Base-by-base conservation (phyloP, 2,329 filamentous ascomycete species). In the Fusarium albosuccineum region DNA sequence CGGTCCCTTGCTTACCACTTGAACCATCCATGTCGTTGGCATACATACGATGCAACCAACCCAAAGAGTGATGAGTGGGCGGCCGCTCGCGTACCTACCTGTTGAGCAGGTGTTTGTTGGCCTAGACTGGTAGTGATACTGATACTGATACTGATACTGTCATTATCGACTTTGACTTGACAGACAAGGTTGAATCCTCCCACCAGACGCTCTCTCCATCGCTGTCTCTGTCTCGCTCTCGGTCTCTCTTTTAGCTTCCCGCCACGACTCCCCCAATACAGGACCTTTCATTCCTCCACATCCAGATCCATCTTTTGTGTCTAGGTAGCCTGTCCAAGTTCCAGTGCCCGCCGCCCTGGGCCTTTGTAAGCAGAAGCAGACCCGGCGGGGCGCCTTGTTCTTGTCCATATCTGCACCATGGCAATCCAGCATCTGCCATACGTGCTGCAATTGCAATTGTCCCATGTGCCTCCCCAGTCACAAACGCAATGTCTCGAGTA, bases 61-160 rank as follows among this genome's bases (percentile, higher is more conserved):
- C 63, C 57, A 57, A 66, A 65, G 22, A 22, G 22, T 5, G 3
- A 22, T 22, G 3, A 22, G 39, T 56, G 62, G 40, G 57, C 64
- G 65, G 60, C 48, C 61, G 56, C 48, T 58, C 60, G 61, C 61
- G 50, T 40, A 39, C 62, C n/a, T 52, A 65, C 61, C 61, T 67
- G 36, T 61, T 44, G 53, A 36, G 60, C 61, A 22, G 60, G 60
- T 17, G 50, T 57, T 56, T 60, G 46, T 50, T 33, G 30, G 9
- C 8, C 33, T 5, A 33, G 9, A 9, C 30, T 33, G 9, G 30
- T 33, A 33, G 3, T 33, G 17, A 33, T 33, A 9, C 11, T 33
- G 30, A 22, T 22, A 22, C 22, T 22, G 30, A 33, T 33, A 33
- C 30, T 33, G 30, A 22, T 8, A 33, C 30, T 33, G 22, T 4